Evolutionary conservation across 768 basidiomycete genomes (phyloP), one percentile per base, ranked within the genome.

Genomic region (Agaricus sinodeliciosus): DNA sequence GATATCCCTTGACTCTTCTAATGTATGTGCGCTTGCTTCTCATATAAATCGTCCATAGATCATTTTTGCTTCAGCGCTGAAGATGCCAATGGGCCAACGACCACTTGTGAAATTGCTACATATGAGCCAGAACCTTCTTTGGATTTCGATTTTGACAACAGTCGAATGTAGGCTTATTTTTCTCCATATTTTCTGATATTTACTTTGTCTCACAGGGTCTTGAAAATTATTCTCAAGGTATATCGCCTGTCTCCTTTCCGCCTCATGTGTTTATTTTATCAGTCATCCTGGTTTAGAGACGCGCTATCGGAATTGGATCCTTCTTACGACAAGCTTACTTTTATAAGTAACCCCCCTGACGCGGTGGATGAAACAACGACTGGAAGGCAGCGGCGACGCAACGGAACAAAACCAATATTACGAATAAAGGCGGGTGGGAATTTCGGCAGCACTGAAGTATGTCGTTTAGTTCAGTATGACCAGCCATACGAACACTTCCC

Each of bases 271-370:
- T 46, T 1, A 54, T 6, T 42, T 25, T 42, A 5, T 18, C 51
- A 75, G 81, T 95, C 94, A 2, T 94, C 88, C 4, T 94, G 93
- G 90, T 84, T 98, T 31, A 84, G 90, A 40, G 93, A 96, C 55
- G 93, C 94, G 0, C 78, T 97, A 12, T 84, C 85, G 9, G 95
- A 97, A 63, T 75, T 99, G 12, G 94, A 97, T 59, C 80, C 91
- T 15, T 88, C 91, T 0, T 91, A 86, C 63, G 84, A 90, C 40
- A 88, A 84, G 55, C 75, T 98, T 16, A 90, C 87, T 0, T 83
- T 98, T 65, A 81, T 89, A 22, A 83, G 87, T 41, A 84, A 85
- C 49, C 89, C 91, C 1, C 75, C 79, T 37, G 59, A 66, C 16
- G 64, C 67, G 36, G 56, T 40, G 49, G 58, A 47, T 13, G 22